A percentile compares a stretch with the other conserved stretches of the same genome.
Evolutionary conservation across 2,329 filamentous ascomycete species (phyloP).

Genomic region (Colletotrichum lindemuthianum): DNA sequence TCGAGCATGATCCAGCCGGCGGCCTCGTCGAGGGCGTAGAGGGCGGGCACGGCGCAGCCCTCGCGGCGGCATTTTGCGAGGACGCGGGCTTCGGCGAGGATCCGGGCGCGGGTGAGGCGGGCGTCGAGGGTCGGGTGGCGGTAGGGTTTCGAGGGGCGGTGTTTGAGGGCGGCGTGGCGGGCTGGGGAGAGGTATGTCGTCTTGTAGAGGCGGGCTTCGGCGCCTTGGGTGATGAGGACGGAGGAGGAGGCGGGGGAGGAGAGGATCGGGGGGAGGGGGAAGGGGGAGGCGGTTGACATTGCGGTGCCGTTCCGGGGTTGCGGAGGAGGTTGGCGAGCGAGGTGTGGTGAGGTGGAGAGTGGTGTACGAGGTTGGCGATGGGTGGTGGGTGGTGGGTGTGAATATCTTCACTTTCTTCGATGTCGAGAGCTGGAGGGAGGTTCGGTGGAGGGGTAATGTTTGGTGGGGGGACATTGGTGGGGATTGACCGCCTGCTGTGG

Average conservation of each 20-base stretch:
- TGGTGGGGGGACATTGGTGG: neutral
- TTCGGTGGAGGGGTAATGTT: conserved; percentile 15
- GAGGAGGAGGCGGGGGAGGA: conserved; percentile 69
- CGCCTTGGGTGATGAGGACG: conserved; percentile 86
- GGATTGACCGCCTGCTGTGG: conserved; percentile 1
- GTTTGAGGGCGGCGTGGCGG: conserved; percentile 83
- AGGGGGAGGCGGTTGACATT: conserved; percentile 36
- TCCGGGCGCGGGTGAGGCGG: conserved; percentile 85
- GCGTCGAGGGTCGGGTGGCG: conserved; percentile 89
- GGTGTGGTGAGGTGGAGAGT: neutral
- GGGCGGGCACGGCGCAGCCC: conserved; percentile 82
- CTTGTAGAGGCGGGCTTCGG: conserved; percentile 93
- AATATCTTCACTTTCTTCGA: conserved; percentile 31
- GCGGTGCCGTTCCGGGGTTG: no score
- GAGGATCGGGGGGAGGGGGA: conserved; percentile 73
- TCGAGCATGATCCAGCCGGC: conserved; percentile 84
- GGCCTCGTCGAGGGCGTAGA: conserved; percentile 74
- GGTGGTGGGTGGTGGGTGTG: neutral
- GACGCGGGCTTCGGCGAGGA: conserved; percentile 89
- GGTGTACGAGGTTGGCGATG: no score
- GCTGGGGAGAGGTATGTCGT: conserved; percentile 79
- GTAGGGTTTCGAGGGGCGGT: conserved; percentile 91
- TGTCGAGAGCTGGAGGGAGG: neutral
- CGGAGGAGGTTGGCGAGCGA: neutral
- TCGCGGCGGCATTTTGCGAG: conserved; percentile 81